Evolutionary conservation across 2,329 filamentous ascomycete genomes (phyloP).

Genomic region (Ceratocystis alfenasii): DNA sequence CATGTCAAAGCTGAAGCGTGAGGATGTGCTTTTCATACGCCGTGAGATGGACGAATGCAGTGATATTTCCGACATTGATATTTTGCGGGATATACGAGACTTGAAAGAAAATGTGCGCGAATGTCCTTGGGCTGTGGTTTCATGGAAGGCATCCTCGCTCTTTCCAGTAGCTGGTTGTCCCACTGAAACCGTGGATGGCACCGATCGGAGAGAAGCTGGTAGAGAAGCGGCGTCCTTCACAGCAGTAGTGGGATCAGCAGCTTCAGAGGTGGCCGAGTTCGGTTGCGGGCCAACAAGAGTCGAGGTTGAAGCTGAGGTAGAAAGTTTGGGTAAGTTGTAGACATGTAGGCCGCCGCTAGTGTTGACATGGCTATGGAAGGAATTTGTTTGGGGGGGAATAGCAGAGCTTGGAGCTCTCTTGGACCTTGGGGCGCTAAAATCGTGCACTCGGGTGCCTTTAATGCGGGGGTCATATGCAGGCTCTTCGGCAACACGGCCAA

Average conservation of each 20-base stretch:
- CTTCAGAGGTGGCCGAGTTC: neutral
- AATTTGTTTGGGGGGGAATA: slow-evolving; percentile 15
- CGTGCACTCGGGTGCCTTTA: slow-evolving; percentile 51
- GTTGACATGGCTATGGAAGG: neutral
- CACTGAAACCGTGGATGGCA: slow-evolving; percentile 12
- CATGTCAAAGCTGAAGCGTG: slow-evolving; percentile 73
- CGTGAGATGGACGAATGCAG: slow-evolving; percentile 42
- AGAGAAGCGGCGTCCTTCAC: slow-evolving; percentile 11
- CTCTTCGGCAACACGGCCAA: slow-evolving; percentile 33
- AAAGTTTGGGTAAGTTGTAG: slow-evolving; percentile 9
- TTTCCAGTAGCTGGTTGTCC: slow-evolving; percentile 2
- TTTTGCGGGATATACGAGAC: slow-evolving; percentile 39
- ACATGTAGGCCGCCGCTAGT: neutral
- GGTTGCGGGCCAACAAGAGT: neutral
- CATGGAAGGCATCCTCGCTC: neutral
- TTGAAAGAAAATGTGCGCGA: slow-evolving; percentile 19
- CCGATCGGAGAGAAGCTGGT: slow-evolving; percentile 15
- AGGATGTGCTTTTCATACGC: slow-evolving; percentile 65
- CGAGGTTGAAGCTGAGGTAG: slow-evolving; percentile 13
- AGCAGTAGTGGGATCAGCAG: neutral
- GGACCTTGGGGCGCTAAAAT: slow-evolving; percentile 50
- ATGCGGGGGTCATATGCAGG: slow-evolving; percentile 51
- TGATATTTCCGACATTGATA: slow-evolving; percentile 41
- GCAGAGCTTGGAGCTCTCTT: slow-evolving; percentile 24
- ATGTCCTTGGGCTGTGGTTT: neutral